Percentiles rank a stretch among this genome's conserved stretches.
Evolutionary conservation across 2,329 filamentous ascomycete species (phyloP).

Genomic region (Paraconiothyrium sp.): DNA sequence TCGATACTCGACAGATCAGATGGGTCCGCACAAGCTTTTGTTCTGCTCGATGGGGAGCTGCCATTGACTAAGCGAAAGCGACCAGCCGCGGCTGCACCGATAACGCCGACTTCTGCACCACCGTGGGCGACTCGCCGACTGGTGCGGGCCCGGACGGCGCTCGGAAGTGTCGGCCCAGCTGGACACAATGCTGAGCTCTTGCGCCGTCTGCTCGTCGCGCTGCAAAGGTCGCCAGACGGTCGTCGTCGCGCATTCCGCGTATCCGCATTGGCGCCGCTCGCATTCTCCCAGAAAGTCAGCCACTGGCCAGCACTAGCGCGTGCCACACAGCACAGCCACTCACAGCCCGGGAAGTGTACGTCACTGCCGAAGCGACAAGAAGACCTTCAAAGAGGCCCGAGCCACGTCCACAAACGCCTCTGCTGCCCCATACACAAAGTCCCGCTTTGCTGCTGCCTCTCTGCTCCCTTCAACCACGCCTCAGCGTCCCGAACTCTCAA

Average conservation of each 20-base stretch:
- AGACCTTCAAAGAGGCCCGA: constrained; percentile 27
- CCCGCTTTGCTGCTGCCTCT: constrained; percentile 18
- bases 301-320: constrained; percentile 14
- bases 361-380: constrained; percentile 36
- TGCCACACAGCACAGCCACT: constrained; percentile 37
- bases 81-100: constrained; percentile 3
- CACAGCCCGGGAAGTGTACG: constrained; percentile 25
- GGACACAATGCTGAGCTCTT: not conserved
- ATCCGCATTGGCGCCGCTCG: constrained; percentile 10
- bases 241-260: not conserved
- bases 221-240: not conserved
- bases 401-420: constrained; percentile 20
- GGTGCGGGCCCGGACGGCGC: constrained; percentile 12
- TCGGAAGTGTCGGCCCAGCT: constrained; percentile 13
- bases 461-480: constrained; percentile 14
- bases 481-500: constrained; percentile 12
- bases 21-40: constrained; percentile 18
- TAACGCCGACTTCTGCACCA: constrained; percentile 16
- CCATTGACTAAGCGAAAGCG: constrained; percentile 14
- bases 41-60: not conserved
- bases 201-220: not conserved
- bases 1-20: constrained; percentile 16
- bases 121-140: constrained; percentile 11
- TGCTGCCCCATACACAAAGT: constrained; percentile 15
- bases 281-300: not conserved